Conservation (phyloP, 441 rosid genomes). For the Croton laevigatus region DNA sequence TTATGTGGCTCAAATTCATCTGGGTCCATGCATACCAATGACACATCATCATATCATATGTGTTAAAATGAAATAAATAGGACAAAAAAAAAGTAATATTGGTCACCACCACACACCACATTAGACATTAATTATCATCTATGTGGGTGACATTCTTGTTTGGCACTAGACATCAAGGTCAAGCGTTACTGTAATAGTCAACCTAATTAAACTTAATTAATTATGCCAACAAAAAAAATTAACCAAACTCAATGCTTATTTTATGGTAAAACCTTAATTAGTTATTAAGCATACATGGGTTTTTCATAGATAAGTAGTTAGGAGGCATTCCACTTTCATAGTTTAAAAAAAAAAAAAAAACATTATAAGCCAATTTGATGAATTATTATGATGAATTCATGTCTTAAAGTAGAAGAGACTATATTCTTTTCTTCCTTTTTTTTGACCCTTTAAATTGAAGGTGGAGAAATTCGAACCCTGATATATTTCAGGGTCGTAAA, state of each 20-base stretch:
- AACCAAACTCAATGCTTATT: too few species aligned
- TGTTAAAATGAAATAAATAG: background rate
- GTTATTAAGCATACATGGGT: background rate
- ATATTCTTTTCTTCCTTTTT: too few species aligned
- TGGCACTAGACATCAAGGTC: constrained; percentile 1
- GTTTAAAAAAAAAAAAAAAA: too few species aligned
- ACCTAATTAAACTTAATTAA: background rate
- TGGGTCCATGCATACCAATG: background rate
- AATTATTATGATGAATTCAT: background rate
- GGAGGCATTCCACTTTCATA: background rate
- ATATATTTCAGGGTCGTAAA: too few species aligned
- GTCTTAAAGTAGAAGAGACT: background rate
- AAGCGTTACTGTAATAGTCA: background rate
- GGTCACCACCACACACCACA: background rate
- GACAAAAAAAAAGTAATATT: background rate
- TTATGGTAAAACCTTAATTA: background rate
- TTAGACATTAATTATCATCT: background rate
- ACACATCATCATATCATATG: constrained; percentile 1
- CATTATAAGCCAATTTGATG: background rate
- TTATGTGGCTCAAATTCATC: background rate
- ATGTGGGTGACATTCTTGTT: constrained; percentile 1
- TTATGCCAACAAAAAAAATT: too few species aligned
- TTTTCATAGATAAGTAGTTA: background rate
- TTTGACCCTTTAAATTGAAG: too few species aligned
- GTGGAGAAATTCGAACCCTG: too few species aligned